Evolutionary conservation across 106 monocot species (phyloP), one percentile per base, ranked within the genome.

Genomic region (Gastrodia elata): DNA sequence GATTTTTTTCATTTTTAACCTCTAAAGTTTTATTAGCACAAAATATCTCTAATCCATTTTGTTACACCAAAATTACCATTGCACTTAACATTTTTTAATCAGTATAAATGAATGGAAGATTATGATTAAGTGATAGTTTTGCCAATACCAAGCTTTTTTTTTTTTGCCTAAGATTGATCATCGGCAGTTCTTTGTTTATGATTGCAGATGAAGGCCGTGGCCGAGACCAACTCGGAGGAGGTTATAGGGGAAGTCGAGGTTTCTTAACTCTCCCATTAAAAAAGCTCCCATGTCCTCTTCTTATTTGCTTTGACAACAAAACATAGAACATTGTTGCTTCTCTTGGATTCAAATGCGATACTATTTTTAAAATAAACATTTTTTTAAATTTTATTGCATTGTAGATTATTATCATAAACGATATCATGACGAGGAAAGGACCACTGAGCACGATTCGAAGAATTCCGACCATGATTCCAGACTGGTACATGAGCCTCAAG

Each of bases 351-450:
- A 52, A 52, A 2, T 52, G 52, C 7, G 52, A 52, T 52, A 3
- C 22, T n/a, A 22, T n/a, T 44, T 4, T 44, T 44, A 8, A 44
- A 44, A 11, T 15, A 8, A 15, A 44, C 18, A 22, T 48, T 28
- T 72, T 48, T 52, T 24, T 35, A 9, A 8, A 33, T 41, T 28
- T 32, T 18, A 9, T 18, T 67, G 27, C 26, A 8, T 30, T 46
- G 67, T 71, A 90, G 88, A 91, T 83, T 88, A 84, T 77, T 72
- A 81, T 36, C 74, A 87, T 18, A 96, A 96, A 64, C 80, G 95
- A 0, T 77, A 80, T n/a, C 79, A 89, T 32, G 89, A 90, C 65
- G 90, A 95, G 72, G 91, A 89, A 55, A 80, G 88, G 75, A 42
- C 69, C 28, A 73, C 87, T 27, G 91, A 83, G 11, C 80, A 82